Conservation (phyloP, 1,284 basidiomycete genomes). For the Naganishia cerealis region DNA sequence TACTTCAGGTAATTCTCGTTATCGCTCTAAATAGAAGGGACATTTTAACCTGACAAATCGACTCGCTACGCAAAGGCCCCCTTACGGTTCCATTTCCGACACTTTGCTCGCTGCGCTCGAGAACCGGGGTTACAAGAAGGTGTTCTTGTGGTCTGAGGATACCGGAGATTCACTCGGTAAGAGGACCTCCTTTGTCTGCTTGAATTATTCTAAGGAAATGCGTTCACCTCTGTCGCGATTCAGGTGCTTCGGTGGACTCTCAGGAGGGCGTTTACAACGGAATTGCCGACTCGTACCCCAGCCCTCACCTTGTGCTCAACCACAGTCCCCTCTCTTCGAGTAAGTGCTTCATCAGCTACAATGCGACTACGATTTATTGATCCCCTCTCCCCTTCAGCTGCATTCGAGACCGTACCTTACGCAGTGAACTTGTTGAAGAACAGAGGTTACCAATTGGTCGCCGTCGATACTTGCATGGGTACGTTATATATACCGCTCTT, state of each 20-base stretch:
- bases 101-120: constrained; percentile 56
- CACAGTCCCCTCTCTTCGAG: constrained; percentile 42
- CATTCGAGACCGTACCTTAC: constrained; percentile 43
- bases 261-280: constrained; percentile 39
- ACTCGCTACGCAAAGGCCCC: background rate
- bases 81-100: constrained; percentile 40
- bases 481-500: background rate
- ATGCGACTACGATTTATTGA: background rate
- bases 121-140: constrained; percentile 54
- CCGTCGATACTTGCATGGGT: constrained; percentile 52
- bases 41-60: background rate
- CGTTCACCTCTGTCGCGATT: constrained; percentile 30
- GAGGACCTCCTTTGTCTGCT: background rate
- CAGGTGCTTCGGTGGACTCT: constrained; percentile 30
- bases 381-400: constrained; percentile 34
- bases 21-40: background rate
- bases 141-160: constrained; percentile 52
- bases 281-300: constrained; percentile 40
- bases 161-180: constrained; percentile 45
- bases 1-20: constrained; percentile 1
- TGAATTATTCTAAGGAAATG: background rate
- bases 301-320: constrained; percentile 46
- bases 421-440: constrained; percentile 41
- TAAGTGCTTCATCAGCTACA: background rate
- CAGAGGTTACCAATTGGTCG: constrained; percentile 48